Evolutionary conservation across 202 grass and related monocot species (phyloP), one percentile per base, ranked within the genome.

Genomic region (Eragrostis tef): DNA sequence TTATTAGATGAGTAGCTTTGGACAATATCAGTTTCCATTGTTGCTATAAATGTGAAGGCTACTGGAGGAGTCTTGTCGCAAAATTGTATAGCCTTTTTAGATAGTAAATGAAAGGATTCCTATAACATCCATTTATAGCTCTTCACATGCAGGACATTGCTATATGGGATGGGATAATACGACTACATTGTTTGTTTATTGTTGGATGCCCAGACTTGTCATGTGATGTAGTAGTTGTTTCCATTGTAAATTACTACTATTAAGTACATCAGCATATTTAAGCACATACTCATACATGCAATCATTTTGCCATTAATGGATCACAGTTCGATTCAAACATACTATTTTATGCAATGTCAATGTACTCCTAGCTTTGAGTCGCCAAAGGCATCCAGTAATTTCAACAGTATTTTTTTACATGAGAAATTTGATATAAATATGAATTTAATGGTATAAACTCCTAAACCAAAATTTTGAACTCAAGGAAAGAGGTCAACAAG

Each of bases 151-250:
- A 17, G 15, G 53, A 9, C 9, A n/a, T 44, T 21, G 3, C 61
- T 59, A 31, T 50, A 27, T 21, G 11, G 11, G 54, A 64, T 51
- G 47, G 29, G 10, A 21, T 9, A 49, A 31, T 50, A 16, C 14
- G 7, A 17, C 3, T 31, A 1, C 2, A 0, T n/a, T 6, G 49
- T 44, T 69, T 76, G 19, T 81, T 80, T 81, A 78, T 67, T 31
- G 49, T 15, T 20, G 2, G 16, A 53, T 12, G 29, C 21, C 67
- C 24, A 59, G 16, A 67, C 60, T 67, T 4, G 41, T 61, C 87
- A 82, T 82, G 83, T 86, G 83, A 78, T 67, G 79, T 21, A 26
- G 78, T 21, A 26, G 78, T 86, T 66, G 78, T 78, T 77, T 42
- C n/a, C 11, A 69, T 49, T 12, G 15, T 71, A 66, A 43, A 71